Conservation (phyloP, 768 basidiomycete genomes). For the Collybiopsis confluens region DNA sequence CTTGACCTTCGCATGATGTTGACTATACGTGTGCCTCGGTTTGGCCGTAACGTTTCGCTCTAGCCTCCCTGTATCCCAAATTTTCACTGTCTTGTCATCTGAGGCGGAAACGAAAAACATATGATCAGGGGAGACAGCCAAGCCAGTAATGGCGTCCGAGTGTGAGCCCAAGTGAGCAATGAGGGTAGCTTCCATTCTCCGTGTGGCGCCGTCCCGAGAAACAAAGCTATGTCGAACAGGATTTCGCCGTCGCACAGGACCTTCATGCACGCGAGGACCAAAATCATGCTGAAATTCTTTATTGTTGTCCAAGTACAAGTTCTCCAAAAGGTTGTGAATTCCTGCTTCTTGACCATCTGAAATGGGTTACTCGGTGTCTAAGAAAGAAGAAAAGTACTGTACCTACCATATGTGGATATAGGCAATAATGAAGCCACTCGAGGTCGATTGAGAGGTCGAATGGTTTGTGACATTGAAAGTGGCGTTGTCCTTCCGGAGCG, state of each 20-base stretch:
- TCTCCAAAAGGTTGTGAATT: conserved; percentile 85
- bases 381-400: not conserved
- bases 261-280: conserved; percentile 82
- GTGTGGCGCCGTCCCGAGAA: conserved; percentile 55
- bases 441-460: conserved; percentile 44
- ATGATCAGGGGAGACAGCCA: conserved; percentile 91
- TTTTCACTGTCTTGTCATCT: conserved; percentile 89
- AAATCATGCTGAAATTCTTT: conserved; percentile 88
- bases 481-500: conserved; percentile 80
- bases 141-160: conserved; percentile 68
- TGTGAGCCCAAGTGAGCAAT: conserved; percentile 85
- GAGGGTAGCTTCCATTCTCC: conserved; percentile 72
- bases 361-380: not conserved
- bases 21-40: conserved; percentile 65
- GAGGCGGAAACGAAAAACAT: conserved; percentile 92
- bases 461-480: conserved; percentile 52
- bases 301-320: conserved; percentile 82
- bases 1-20: conserved; percentile 64
- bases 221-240: conserved; percentile 65
- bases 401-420: conserved; percentile 70
- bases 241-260: conserved; percentile 74
- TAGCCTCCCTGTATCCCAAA: conserved; percentile 90
- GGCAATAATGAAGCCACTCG: conserved; percentile 51
- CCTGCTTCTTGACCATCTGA: conserved; percentile 88
- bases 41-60: conserved; percentile 93